Conservation (phyloP, 2,329 filamentous ascomycete genomes). For the Penicillium concentricum region DNA sequence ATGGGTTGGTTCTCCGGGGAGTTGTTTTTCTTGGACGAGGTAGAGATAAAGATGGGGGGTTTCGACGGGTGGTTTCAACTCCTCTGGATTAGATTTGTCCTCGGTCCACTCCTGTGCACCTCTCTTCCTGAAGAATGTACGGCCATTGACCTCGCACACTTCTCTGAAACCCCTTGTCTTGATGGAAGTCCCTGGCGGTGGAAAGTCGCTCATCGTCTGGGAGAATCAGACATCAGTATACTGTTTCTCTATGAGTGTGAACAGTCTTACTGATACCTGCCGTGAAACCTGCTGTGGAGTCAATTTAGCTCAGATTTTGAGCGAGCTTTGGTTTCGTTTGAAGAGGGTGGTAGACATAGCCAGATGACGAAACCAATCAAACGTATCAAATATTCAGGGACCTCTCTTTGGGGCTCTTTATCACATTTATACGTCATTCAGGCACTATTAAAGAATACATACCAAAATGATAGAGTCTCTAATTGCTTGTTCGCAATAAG, state of each 20-base stretch:
- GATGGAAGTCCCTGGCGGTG: constrained; percentile 1
- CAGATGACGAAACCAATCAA: background rate
- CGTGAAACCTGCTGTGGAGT: background rate
- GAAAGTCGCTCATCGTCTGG: constrained; percentile 4
- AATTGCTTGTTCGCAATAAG: background rate
- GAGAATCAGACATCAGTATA: background rate
- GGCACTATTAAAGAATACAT: background rate
- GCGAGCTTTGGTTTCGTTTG: background rate
- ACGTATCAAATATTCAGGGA: background rate
- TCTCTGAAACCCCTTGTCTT: constrained; percentile 19
- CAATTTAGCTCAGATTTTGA: background rate
- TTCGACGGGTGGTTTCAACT: background rate
- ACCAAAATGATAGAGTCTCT: background rate
- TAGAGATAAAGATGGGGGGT: constrained; percentile 16
- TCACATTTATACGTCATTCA: constrained; percentile 4
- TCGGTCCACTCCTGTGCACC: constrained; percentile 22
- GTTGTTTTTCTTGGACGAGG: constrained; percentile 23
- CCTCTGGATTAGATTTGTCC: background rate
- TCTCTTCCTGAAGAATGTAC: constrained; percentile 13
- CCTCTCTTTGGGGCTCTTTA: background rate
- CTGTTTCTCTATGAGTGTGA: background rate
- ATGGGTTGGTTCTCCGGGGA: constrained; percentile 19
- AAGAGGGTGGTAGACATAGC: no score
- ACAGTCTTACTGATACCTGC: background rate
- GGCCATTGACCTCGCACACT: constrained; percentile 20